These are phyloP conservation scores for Leishmania mexicana DNA, from an alignment of 208 protist species.

Conservation along the genomic window DNA sequence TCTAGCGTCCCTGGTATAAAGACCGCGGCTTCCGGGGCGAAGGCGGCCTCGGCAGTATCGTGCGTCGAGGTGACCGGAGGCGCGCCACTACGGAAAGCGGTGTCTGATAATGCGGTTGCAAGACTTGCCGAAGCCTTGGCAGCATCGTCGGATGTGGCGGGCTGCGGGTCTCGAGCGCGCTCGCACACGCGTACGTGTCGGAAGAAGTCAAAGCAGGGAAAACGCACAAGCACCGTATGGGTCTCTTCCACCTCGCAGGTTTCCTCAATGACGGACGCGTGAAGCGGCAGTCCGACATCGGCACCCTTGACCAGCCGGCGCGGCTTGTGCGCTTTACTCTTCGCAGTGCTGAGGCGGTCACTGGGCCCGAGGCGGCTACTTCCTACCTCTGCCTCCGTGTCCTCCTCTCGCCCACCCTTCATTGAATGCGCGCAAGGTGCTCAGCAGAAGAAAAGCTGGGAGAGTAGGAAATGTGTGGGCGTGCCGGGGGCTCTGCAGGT, in stretches of 20 bases:
- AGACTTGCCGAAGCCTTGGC: neutral
- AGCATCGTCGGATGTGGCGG: neutral
- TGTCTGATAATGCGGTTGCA: neutral
- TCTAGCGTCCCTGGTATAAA: slow-evolving; percentile 48
- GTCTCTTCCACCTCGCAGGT: slow-evolving; percentile 51
- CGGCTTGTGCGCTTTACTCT: neutral
- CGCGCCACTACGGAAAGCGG: neutral
- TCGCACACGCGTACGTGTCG: slow-evolving; percentile 78
- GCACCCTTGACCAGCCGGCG: slow-evolving; percentile 11
- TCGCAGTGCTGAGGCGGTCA: neutral
- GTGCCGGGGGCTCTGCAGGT: neutral
- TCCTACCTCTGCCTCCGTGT: neutral
- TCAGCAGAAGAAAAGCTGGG: neutral
- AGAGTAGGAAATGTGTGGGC: neutral
- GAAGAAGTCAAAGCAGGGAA: slow-evolving; percentile 88
- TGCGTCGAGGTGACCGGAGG: neutral
- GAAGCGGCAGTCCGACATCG: slow-evolving; percentile 9
- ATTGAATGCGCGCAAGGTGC: neutral
- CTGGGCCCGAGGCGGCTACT: neutral
- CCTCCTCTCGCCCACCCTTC: neutral
- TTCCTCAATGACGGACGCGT: slow-evolving; percentile 40
- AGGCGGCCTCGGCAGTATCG: neutral
- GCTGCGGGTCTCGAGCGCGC: neutral
- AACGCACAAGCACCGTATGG: slow-evolving; percentile 57
- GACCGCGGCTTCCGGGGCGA: slow-evolving; percentile 37